These are phyloP conservation scores for Fistulina hepatica DNA, from an alignment of 1,284 basidiomycete genomes.

Conservation along the genomic window DNA sequence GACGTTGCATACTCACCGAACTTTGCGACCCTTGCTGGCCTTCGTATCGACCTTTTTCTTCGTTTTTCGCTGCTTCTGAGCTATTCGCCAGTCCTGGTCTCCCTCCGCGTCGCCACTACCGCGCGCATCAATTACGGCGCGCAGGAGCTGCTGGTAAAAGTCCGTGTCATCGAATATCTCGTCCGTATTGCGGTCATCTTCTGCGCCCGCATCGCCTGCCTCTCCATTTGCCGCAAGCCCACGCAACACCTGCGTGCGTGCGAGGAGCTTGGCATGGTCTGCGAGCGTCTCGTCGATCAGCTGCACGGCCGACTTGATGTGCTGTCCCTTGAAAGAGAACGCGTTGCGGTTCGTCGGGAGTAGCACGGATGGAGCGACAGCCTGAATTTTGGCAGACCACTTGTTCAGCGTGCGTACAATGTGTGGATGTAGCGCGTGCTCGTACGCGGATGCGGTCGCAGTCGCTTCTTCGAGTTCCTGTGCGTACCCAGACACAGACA, in stretches of 20 bases:
- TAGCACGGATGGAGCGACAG: constrained; percentile 70
- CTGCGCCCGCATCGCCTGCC: constrained; percentile 21
- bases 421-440: constrained; percentile 58
- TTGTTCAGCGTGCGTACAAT: constrained; percentile 72
- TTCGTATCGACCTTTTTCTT: constrained; percentile 85
- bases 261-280: constrained; percentile 44
- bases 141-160: constrained; percentile 82
- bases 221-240: constrained; percentile 32
- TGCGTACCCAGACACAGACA: constrained; percentile 25
- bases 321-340: constrained; percentile 40
- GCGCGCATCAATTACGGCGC: constrained; percentile 76
- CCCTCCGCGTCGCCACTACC: constrained; percentile 31
- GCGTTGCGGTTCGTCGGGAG: constrained; percentile 57
- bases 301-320: constrained; percentile 51
- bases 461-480: constrained; percentile 37
- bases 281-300: constrained; percentile 61
- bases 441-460: constrained; percentile 35
- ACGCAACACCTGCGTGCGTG: constrained; percentile 44
- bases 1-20: constrained; percentile 59
- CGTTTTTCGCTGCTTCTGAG: constrained; percentile 57
- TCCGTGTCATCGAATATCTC: constrained; percentile 82
- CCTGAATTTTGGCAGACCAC: constrained; percentile 91
- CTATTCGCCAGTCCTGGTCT: constrained; percentile 48
- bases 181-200: constrained; percentile 28
- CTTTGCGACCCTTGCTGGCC: constrained; percentile 85